Percentiles rank a stretch among this genome's conserved stretches.
phyloP scores from a whole-genome alignment of 768 basidiomycete genomes.

The Lactifluus volemus region DNA sequence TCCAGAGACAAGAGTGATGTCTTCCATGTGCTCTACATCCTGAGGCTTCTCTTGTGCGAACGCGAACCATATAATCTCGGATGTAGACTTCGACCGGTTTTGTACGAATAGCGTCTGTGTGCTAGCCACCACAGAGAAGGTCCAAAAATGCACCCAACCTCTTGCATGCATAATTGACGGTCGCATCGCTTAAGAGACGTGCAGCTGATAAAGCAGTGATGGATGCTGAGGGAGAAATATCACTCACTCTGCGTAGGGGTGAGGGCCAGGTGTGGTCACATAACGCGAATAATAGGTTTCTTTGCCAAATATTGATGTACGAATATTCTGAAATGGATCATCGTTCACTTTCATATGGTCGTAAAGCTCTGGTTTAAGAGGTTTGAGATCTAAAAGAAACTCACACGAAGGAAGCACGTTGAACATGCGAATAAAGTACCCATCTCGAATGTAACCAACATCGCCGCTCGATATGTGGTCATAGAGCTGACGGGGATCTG shows the following conservation, averaged over 20 bases:
- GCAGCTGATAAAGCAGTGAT: background rate
- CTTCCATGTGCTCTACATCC: background rate
- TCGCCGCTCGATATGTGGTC: conserved; percentile 16
- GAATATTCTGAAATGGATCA: background rate
- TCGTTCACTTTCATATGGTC: background rate
- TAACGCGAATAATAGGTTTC: background rate
- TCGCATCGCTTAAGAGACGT: background rate
- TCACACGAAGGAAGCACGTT: conserved; percentile 4
- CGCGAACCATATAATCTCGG: background rate
- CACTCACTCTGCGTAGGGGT: background rate
- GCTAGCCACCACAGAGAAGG: background rate
- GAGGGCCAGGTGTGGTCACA: background rate
- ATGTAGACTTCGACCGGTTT: background rate
- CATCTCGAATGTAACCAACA: conserved; percentile 17
- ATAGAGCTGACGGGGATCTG: conserved; percentile 13
- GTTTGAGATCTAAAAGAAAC: background rate
- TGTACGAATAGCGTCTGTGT: background rate
- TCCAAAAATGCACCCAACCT: background rate
- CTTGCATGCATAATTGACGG: background rate
- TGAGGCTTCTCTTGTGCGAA: background rate
- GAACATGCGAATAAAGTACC: conserved; percentile 17
- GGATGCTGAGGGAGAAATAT: background rate
- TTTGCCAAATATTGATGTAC: no score
- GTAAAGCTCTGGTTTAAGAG: background rate
- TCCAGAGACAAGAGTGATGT: background rate